These are phyloP conservation scores for Pythium graminicola DNA, from an alignment of 352 stramenopile genomes.

Conservation along the genomic window DNA sequence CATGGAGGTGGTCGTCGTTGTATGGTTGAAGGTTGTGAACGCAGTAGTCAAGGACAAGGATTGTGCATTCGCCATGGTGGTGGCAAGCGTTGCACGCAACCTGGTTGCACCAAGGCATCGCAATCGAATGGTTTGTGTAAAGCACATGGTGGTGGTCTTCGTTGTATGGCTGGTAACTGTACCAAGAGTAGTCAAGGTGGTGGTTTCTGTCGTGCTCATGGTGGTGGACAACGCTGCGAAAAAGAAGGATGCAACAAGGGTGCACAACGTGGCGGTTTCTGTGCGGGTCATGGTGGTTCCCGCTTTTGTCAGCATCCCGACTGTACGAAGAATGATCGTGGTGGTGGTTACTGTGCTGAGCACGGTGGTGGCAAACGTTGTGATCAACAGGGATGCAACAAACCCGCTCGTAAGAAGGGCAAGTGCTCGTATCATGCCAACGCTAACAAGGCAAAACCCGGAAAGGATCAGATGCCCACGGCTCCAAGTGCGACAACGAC, in stretches of 20 bases:
- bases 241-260: constrained; percentile 81
- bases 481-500: constrained; percentile 3
- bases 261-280: constrained; percentile 82
- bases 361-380: constrained; percentile 85
- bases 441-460: constrained; percentile 15
- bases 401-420: constrained; percentile 76
- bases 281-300: constrained; percentile 76
- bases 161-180: constrained; percentile 64
- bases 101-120: constrained; percentile 71
- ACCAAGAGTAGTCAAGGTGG: constrained; percentile 66
- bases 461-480: background rate
- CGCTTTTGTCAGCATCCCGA: constrained; percentile 70
- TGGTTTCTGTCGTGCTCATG: constrained; percentile 79
- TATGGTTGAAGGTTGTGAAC: constrained; percentile 66
- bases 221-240: constrained; percentile 81
- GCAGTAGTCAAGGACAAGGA: constrained; percentile 72
- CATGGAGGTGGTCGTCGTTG: constrained; percentile 77
- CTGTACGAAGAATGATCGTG: constrained; percentile 83
- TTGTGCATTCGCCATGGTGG: constrained; percentile 84
- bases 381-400: constrained; percentile 48
- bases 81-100: constrained; percentile 69
- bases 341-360: constrained; percentile 62
- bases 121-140: constrained; percentile 86
- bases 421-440: constrained; percentile 67
- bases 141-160: constrained; percentile 71